phyloP scores from a whole-genome alignment of 2,329 filamentous ascomycete species.

The Cytospora piceae region DNA sequence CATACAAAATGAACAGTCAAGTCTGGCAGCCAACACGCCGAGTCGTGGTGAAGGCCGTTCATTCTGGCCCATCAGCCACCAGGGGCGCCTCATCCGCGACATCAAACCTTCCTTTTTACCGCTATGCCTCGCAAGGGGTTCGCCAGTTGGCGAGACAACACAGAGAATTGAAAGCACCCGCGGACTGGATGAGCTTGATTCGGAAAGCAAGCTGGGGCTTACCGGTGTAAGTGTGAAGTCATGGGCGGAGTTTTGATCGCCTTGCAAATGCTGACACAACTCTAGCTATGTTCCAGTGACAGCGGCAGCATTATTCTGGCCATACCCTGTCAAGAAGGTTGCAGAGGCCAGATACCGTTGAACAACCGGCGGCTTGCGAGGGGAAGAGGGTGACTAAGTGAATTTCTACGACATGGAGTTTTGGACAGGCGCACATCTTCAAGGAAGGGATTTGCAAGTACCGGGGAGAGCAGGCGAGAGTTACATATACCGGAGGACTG shows the following conservation, averaged over 20 bases:
- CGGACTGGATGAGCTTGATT: conserved; percentile 15
- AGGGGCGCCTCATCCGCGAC: conserved; percentile 18
- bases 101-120: conserved; percentile 12
- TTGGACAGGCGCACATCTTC: background rate
- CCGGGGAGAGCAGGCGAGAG: no score
- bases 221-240: conserved; percentile 3
- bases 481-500: no score
- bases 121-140: conserved; percentile 16
- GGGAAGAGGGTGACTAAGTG: no score
- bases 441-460: no score
- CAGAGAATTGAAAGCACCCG: conserved; percentile 4
- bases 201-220: conserved; percentile 7
- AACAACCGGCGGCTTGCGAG: no score
- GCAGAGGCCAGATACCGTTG: conserved; percentile 15
- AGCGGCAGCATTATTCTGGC: conserved; percentile 20
- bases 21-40: conserved; percentile 24
- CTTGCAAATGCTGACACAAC: background rate
- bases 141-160: conserved; percentile 15
- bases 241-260: background rate
- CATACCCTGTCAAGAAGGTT: conserved; percentile 10
- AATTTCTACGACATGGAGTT: background rate
- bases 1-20: conserved; percentile 15
- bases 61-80: conserved; percentile 13
- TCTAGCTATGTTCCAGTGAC: conserved; percentile 14
- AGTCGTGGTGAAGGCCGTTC: conserved; percentile 12